These are phyloP conservation scores for Rhodofomes roseus DNA, from an alignment of 1,284 basidiomycete species.

Conservation along the genomic window DNA sequence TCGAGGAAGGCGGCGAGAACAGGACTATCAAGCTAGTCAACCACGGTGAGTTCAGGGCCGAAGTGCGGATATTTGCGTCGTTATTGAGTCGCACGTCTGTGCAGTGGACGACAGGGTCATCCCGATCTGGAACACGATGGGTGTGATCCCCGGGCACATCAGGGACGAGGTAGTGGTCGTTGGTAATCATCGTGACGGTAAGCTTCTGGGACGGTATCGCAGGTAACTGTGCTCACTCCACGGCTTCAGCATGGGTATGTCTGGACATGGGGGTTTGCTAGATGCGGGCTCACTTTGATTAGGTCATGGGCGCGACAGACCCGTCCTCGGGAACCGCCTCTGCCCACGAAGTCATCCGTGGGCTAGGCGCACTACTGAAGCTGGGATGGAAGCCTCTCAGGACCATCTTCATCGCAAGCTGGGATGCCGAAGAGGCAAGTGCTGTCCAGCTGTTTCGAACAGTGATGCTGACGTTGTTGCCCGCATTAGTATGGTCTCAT, in stretches of 20 bases:
- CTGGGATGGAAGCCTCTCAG: conserved; percentile 87
- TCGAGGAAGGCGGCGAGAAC: conserved; percentile 37
- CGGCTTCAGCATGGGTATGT: neutral
- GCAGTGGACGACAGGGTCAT: conserved; percentile 69
- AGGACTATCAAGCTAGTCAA: conserved; percentile 58
- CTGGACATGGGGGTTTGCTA: neutral
- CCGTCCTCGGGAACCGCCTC: conserved; percentile 85
- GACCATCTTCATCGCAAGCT: conserved; percentile 82
- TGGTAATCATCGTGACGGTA: conserved; percentile 84
- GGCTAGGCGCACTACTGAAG: conserved; percentile 67
- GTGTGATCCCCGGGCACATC: conserved; percentile 83
- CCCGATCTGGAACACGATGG: conserved; percentile 86
- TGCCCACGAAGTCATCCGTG: conserved; percentile 77
- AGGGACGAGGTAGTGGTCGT: conserved; percentile 84
- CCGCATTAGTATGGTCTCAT: conserved; percentile 69
- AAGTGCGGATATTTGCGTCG: no score
- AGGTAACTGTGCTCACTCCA: no score
- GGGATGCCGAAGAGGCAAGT: conserved; percentile 86
- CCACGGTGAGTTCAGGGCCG: conserved; percentile 39
- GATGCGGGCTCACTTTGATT: neutral
- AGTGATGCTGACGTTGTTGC: no score
- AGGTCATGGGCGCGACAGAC: conserved; percentile 77
- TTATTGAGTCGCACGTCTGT: no score
- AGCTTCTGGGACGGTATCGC: conserved; percentile 21
- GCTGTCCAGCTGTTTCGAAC: neutral